phyloP scores from a whole-genome alignment of 108 stramenopile genomes.

The Parmales sp. region DNA sequence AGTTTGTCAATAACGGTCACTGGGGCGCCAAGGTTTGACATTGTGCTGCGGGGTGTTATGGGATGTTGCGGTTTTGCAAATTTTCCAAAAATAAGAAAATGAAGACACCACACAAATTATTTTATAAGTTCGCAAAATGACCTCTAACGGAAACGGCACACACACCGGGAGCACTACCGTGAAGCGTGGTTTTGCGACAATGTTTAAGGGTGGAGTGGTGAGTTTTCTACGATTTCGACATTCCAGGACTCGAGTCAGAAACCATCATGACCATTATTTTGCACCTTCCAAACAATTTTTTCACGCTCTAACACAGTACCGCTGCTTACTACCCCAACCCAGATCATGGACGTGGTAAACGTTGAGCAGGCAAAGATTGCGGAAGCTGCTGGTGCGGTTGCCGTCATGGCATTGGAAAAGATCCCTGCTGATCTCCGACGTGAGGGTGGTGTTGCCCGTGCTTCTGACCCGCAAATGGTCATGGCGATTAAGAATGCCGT shows the following conservation, averaged over 20 bases:
- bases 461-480: constrained; percentile 95
- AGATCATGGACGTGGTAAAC: constrained; percentile 86
- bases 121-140: too few relatives aligned
- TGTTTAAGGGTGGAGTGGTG: constrained; percentile 96
- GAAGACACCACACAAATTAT: too few relatives aligned
- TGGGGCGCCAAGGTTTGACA: too few relatives aligned
- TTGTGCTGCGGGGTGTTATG: too few relatives aligned
- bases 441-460: constrained; percentile 97
- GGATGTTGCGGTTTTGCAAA: too few relatives aligned
- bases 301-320: background rate
- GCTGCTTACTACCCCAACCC: background rate
- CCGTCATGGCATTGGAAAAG: constrained; percentile 98
- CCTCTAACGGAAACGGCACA: too few relatives aligned
- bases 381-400: constrained; percentile 95
- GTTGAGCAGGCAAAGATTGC: constrained; percentile 91
- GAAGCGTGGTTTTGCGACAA: constrained; percentile 89
- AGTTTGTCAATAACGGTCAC: too few relatives aligned
- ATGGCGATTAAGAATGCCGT: constrained; percentile 96
- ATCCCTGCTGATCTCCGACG: constrained; percentile 97
- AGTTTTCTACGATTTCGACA: constrained; percentile 29
- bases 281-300: background rate
- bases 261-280: constrained; percentile 4
- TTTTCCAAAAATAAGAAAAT: too few relatives aligned
- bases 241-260: background rate
- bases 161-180: constrained; percentile 79